Evolutionary conservation across 2,329 filamentous ascomycete genomes (phyloP), one percentile per base, ranked within the genome.

Genomic region (Fusarium heterosporum): DNA sequence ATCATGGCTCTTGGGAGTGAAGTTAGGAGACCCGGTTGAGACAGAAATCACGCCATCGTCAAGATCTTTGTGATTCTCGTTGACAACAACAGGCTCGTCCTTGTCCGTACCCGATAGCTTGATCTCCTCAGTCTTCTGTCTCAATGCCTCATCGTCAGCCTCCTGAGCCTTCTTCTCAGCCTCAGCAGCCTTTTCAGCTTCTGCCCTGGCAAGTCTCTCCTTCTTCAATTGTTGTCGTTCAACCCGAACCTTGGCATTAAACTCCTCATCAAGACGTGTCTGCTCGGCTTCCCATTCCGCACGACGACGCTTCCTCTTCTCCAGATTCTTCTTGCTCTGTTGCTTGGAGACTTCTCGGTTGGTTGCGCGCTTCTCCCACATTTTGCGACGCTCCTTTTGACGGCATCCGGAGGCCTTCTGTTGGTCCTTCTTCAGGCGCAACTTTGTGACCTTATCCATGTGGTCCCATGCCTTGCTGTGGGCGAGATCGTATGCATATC

Each of bases 401-500:
- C 81, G 79, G 51, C 78, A 81, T n/a, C 76, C 73, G 45, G 81
- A 84, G 0, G 82, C 83, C 75, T 85, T 84, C 47, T 82, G 76
- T 47, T 83, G 79, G 57, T 84, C 80, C 56, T 80, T 78, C 69
- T 83, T 80, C 72, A 85, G 82, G 25, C 82, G 76, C 25, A 85
- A 80, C 63, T 83, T 81, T 22, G 79, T 76, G 3, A 85, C 81
- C 64, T 83, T 82, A 53, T 85, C 79, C 66, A 85, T 71, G 30
- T 86, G 82, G 1, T 79, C 77, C 47, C 82, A 80, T 2, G 84
- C 86, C 74, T 88, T 88, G 76, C 81, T 83, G 69, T 89, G 87
- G 0, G 87, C 87, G 8, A 88, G 70, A 68, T 89, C 86, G 60
- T 89, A 89, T 0, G 86, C 83, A 38, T 82, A 80, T 3, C 86